Conservation (phyloP, 331 rosid genomes). For the Malus hybrid region DNA sequence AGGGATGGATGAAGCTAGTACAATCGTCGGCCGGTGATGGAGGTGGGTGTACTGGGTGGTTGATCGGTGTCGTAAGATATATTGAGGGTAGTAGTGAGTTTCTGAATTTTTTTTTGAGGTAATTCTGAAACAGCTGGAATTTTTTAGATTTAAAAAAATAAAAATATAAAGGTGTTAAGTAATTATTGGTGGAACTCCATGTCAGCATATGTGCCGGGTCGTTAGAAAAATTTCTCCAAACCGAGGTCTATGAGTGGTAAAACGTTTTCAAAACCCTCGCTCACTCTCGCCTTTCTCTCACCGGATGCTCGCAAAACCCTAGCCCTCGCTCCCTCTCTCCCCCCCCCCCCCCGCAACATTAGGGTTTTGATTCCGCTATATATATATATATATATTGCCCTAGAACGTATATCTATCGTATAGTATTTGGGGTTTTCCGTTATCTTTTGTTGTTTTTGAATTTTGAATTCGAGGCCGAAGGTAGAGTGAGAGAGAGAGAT, state of each 20-base stretch:
- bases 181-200: too few relatives aligned
- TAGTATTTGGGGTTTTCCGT: not conserved
- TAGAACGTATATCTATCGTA: not conserved
- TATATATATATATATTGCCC: not conserved
- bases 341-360: not conserved
- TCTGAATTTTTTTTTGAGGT: too few relatives aligned
- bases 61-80: too few relatives aligned
- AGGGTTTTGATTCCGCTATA: constrained; percentile 26
- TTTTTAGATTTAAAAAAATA: too few relatives aligned
- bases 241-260: constrained; percentile 6
- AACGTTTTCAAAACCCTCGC: constrained; percentile 73
- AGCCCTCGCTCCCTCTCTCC: constrained; percentile 12
- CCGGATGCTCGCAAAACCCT: constrained; percentile 38
- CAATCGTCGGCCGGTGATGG: too few relatives aligned
- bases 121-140: too few relatives aligned
- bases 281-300: constrained; percentile 12
- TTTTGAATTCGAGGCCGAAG: not conserved
- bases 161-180: too few relatives aligned
- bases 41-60: too few relatives aligned
- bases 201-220: too few relatives aligned
- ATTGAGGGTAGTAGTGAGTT: too few relatives aligned
- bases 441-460: not conserved
- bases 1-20: too few relatives aligned
- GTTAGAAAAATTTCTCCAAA: too few relatives aligned
- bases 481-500: constrained; percentile 26